phyloP scores from a whole-genome alignment of 2,329 filamentous ascomycete genomes.

The Colletotrichum sp. region DNA sequence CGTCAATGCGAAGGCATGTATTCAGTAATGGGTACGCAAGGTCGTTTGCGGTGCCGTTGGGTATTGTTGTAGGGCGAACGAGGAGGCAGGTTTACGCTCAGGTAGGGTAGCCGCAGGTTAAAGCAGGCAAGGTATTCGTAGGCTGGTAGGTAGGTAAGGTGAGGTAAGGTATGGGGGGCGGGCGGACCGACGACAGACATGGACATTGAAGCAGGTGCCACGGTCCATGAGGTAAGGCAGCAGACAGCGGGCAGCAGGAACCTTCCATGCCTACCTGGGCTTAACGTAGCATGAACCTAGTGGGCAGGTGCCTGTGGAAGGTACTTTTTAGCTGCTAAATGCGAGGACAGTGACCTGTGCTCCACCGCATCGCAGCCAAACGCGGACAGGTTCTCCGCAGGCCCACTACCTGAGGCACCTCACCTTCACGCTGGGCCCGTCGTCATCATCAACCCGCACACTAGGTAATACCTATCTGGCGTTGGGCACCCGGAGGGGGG shows the following conservation, averaged over 20 bases:
- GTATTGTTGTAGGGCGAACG: neutral
- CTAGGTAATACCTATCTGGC: neutral
- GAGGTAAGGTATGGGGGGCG: neutral
- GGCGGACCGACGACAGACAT: neutral
- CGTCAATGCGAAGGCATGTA: neutral
- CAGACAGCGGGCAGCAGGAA: neutral
- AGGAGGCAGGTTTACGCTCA: neutral
- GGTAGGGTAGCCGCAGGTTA: neutral
- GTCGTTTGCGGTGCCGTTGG: neutral
- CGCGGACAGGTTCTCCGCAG: neutral
- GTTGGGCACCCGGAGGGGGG: neutral
- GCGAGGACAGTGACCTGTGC: neutral
- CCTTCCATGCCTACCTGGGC: neutral
- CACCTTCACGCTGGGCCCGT: neutral
- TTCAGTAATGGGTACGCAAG: constrained; percentile 8
- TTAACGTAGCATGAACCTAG: neutral
- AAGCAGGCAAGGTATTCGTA: neutral
- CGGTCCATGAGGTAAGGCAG: neutral
- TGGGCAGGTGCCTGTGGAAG: neutral
- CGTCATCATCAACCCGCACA: constrained; percentile 5
- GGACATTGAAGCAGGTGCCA: neutral
- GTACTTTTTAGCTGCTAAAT: neutral
- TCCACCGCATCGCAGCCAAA: neutral
- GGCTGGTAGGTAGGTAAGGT: neutral
- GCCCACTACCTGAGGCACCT: neutral